phyloP scores from a whole-genome alignment of 208 protist genomes.

The Trypanosoma brucei region DNA sequence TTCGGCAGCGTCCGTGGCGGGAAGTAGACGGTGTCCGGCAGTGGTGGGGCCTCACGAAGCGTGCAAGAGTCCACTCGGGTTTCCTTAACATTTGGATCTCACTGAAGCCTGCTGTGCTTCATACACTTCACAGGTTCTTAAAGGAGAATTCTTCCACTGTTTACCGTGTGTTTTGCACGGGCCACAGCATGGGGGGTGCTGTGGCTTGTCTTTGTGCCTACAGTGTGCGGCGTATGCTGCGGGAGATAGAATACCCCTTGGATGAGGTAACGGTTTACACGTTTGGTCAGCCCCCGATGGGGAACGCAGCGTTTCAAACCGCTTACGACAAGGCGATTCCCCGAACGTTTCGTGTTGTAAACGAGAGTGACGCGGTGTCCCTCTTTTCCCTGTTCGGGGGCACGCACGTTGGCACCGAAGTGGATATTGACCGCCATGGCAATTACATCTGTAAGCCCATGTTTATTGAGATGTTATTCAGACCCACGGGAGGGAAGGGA shows the following conservation, averaged over 20 bases:
- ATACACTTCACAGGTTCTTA: conserved; percentile 43
- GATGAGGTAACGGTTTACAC: conserved; percentile 73
- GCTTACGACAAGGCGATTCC: conserved; percentile 72
- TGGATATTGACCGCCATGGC: conserved; percentile 71
- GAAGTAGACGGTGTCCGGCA: conserved; percentile 43
- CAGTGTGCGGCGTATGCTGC: conserved; percentile 54
- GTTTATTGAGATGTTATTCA: conserved; percentile 71
- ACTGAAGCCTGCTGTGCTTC: conserved; percentile 58
- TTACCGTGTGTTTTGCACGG: conserved; percentile 57
- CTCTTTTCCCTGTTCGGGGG: conserved; percentile 46
- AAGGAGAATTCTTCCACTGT: conserved; percentile 13
- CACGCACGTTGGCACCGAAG: conserved; percentile 68
- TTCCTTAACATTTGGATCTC: conserved; percentile 78
- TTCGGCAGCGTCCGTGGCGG: conserved; percentile 53
- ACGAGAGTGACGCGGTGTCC: conserved; percentile 80
- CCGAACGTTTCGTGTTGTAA: conserved; percentile 79
- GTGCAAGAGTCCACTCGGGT: conserved; percentile 67
- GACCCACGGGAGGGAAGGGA: conserved; percentile 41
- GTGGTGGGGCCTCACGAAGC: conserved; percentile 15
- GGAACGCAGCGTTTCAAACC: conserved; percentile 61
- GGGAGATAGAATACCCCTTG: conserved; percentile 45
- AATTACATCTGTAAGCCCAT: conserved; percentile 80
- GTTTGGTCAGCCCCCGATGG: conserved; percentile 76
- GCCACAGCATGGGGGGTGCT: conserved; percentile 77
- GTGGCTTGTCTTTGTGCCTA: conserved; percentile 79